Conservation (phyloP, 805 yeast species). For the Starmerella floricola region DNA sequence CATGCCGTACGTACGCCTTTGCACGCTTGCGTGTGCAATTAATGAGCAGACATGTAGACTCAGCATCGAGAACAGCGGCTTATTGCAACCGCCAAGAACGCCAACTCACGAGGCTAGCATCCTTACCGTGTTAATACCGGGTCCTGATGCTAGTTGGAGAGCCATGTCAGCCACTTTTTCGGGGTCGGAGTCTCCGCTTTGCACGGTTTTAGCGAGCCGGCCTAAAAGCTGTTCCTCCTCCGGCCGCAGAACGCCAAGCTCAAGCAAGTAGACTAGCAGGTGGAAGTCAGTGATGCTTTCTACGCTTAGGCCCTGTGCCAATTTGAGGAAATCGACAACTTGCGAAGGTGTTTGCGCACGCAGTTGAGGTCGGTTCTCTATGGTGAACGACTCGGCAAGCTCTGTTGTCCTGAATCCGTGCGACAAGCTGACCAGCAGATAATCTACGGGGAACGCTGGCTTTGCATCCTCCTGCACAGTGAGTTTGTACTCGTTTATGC, state of each 20-base stretch:
- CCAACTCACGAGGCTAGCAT: slow-evolving; percentile 19
- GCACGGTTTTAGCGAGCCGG: slow-evolving; percentile 17
- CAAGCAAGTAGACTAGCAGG: slow-evolving; percentile 45
- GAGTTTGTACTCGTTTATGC: slow-evolving; percentile 74
- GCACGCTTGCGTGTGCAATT: too few species aligned
- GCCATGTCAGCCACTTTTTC: slow-evolving; percentile 26
- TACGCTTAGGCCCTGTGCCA: slow-evolving; percentile 18
- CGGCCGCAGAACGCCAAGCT: slow-evolving; percentile 44
- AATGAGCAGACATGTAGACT: too few species aligned
- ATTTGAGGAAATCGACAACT: slow-evolving; percentile 41
- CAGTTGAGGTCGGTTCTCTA: slow-evolving; percentile 72
- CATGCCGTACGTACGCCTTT: background rate
- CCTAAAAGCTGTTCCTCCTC: slow-evolving; percentile 44
- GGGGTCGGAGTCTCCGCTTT: slow-evolving; percentile 1
- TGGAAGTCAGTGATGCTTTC: slow-evolving; percentile 57
- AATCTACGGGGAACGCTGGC: slow-evolving; percentile 90
- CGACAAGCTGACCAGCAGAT: slow-evolving; percentile 68
- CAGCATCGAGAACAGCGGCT: too few species aligned
- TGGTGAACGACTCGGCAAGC: slow-evolving; percentile 38
- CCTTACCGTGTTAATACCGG: slow-evolving; percentile 20
- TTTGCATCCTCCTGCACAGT: slow-evolving; percentile 80
- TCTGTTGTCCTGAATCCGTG: slow-evolving; percentile 70
- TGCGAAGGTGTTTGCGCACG: slow-evolving; percentile 53
- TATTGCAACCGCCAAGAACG: too few species aligned
- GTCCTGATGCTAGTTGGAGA: slow-evolving; percentile 15